A percentile compares a stretch with the other conserved stretches of the same genome.
phyloP scores from a whole-genome alignment of 2,329 filamentous ascomycete species.

The Penicillium sp. region DNA sequence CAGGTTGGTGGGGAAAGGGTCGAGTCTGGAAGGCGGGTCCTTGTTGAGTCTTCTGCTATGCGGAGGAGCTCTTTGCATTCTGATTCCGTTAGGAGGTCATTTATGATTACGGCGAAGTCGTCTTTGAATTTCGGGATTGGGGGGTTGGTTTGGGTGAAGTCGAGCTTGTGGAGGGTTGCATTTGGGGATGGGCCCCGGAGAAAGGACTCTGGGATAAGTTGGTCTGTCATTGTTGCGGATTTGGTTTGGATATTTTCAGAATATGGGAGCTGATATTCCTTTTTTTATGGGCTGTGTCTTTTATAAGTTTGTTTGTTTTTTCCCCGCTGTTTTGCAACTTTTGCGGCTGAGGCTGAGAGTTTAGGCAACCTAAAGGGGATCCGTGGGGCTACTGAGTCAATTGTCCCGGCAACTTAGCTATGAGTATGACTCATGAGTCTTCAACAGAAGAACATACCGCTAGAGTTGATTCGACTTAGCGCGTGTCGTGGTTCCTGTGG shows the following conservation, averaged over 20 bases:
- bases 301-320: no score
- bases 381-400: no score
- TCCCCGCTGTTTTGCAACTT: neutral
- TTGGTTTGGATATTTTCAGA: neutral
- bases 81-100: slow-evolving; percentile 57
- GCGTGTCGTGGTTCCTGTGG: no score
- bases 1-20: slow-evolving; percentile 47
- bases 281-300: no score
- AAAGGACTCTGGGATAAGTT: slow-evolving; percentile 17
- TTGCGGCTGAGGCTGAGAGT: neutral
- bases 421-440: no score
- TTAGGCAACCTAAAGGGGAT: no score
- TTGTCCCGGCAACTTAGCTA: no score
- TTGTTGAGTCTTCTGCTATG: slow-evolving; percentile 47
- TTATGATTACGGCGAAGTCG: slow-evolving; percentile 59
- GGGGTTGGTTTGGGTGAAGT: slow-evolving; percentile 49
- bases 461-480: no score
- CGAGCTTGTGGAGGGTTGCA: slow-evolving; percentile 49
- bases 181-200: slow-evolving; percentile 39
- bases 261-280: neutral
- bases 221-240: neutral
- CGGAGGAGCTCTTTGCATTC: slow-evolving; percentile 61
- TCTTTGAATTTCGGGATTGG: slow-evolving; percentile 52
- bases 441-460: no score
- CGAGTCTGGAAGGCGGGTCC: slow-evolving; percentile 1